A percentile compares a stretch with the other conserved stretches of the same genome.
phyloP scores from a whole-genome alignment of 2,329 filamentous ascomycete species.

The Calonectria pseudoturangicola region DNA sequence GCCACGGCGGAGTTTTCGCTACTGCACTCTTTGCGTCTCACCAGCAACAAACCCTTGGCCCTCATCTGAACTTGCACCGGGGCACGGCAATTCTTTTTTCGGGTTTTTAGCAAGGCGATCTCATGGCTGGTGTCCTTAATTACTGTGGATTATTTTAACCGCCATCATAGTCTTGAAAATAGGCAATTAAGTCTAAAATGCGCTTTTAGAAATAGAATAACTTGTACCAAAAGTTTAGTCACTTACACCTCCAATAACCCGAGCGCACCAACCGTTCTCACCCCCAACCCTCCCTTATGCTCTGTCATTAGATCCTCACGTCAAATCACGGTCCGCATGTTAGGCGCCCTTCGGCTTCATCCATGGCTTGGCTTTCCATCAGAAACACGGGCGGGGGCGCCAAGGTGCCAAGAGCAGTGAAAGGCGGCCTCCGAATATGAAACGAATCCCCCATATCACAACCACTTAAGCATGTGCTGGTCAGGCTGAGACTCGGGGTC shows the following conservation, averaged over 20 bases:
- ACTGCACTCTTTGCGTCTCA: slow-evolving; percentile 4
- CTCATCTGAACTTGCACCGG: background rate
- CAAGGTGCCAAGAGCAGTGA: slow-evolving; percentile 18
- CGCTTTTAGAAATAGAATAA: background rate
- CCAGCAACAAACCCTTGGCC: slow-evolving; percentile 21
- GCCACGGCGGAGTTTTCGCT: slow-evolving; percentile 11
- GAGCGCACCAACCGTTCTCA: background rate
- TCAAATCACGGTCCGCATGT: slow-evolving; percentile 5
- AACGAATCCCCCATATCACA: slow-evolving; percentile 33
- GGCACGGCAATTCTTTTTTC: background rate
- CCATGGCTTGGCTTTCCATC: slow-evolving; percentile 20
- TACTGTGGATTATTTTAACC: background rate
- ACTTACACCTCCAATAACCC: background rate
- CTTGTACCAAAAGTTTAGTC: background rate
- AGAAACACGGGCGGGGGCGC: background rate
- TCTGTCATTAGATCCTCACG: background rate
- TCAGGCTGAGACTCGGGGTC: background rate
- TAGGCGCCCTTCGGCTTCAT: slow-evolving; percentile 23
- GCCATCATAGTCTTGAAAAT: background rate
- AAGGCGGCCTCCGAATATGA: slow-evolving; percentile 31
- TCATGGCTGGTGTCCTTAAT: no score
- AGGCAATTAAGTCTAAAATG: background rate
- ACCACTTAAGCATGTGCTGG: slow-evolving; percentile 33
- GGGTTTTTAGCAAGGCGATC: background rate
- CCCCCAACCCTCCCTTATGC: background rate